Evolutionary conservation across 331 rosid genomes (phyloP).

Genomic region (Pyrus hybrid): DNA sequence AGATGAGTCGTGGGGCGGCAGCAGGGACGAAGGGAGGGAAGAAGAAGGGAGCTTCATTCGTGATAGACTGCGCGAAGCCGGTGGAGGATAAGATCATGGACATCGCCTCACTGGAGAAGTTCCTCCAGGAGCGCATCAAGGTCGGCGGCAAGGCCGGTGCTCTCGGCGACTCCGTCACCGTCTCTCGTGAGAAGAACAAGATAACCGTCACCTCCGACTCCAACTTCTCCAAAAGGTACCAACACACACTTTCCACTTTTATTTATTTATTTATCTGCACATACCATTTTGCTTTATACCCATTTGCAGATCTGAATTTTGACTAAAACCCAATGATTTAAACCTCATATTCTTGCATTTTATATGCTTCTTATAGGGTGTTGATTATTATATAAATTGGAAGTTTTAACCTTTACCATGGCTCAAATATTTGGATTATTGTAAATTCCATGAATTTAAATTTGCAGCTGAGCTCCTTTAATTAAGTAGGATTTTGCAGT

Average conservation of each 20-base stretch:
- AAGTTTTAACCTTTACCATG: no score
- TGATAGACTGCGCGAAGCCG: constrained; percentile 85
- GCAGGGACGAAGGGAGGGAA: constrained; percentile 56
- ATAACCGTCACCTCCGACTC: constrained; percentile 74
- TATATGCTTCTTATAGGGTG: background rate
- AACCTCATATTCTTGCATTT: background rate
- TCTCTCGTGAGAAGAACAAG: constrained; percentile 71
- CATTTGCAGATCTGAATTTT: background rate
- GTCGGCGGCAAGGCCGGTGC: constrained; percentile 98
- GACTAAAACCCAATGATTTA: background rate
- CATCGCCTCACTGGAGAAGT: constrained; percentile 86
- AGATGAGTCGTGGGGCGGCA: constrained; percentile 51
- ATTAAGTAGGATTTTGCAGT: background rate
- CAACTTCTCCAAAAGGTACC: constrained; percentile 79
- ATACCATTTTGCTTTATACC: background rate
- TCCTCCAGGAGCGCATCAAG: constrained; percentile 89
- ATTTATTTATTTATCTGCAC: background rate
- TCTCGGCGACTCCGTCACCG: constrained; percentile 72
- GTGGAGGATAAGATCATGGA: constrained; percentile 98
- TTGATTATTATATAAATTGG: no score
- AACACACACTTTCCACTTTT: background rate
- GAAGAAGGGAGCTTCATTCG: constrained; percentile 81
- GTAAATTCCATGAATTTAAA: background rate
- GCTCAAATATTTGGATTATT: no score
- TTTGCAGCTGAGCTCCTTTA: background rate